Conservation (phyloP, 78 protist genomes). For the Dictyostelium capitatum region DNA sequence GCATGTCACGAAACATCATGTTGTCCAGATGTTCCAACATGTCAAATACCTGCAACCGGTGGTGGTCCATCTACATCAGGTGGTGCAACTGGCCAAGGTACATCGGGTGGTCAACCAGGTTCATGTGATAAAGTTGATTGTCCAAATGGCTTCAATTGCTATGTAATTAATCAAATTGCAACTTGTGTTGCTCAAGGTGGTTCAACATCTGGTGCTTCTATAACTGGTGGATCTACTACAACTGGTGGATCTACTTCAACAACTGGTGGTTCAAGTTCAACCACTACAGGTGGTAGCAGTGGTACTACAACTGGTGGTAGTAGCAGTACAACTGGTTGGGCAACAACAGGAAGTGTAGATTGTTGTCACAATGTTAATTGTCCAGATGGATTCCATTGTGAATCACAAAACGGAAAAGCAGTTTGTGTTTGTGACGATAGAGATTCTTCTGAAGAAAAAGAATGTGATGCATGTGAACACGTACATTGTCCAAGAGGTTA, state of each 20-base stretch:
- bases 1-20: constrained; percentile 55
- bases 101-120: not conserved
- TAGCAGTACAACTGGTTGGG: not conserved
- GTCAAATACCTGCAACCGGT: constrained; percentile 27
- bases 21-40: constrained; percentile 47
- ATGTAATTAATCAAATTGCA: not conserved
- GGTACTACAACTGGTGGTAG: not conserved
- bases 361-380: not conserved
- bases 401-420: not conserved
- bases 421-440: constrained; percentile 2
- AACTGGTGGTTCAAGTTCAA: not conserved
- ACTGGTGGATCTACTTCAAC: not conserved
- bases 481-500: not conserved
- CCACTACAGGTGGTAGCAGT: not conserved
- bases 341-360: not conserved
- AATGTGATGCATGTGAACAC: not conserved
- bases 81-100: constrained; percentile 2
- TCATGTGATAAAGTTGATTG: not conserved
- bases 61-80: constrained; percentile 11
- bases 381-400: not conserved
- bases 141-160: constrained; percentile 24
- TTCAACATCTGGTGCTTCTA: not conserved
- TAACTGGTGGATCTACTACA: not conserved
- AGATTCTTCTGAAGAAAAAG: not conserved
- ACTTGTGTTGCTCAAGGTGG: not conserved